Conservation (phyloP, 345 rosid genomes). For the Dimocarpus longan region DNA sequence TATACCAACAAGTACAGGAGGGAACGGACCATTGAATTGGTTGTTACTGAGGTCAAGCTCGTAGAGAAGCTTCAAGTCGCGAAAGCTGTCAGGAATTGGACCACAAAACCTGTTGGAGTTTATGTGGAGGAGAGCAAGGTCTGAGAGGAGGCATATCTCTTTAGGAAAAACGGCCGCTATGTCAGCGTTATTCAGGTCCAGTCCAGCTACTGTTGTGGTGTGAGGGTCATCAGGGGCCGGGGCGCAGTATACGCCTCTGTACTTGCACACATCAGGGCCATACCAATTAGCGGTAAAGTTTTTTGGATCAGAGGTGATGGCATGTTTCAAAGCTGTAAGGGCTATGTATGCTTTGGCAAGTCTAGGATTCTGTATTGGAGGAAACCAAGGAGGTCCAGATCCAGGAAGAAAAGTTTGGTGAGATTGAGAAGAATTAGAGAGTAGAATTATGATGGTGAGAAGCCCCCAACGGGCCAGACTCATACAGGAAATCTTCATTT, state of each 20-base stretch:
- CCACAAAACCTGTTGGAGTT: conserved; percentile 77
- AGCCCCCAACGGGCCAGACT: conserved; percentile 23
- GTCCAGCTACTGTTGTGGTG: conserved; percentile 69
- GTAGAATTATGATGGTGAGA: conserved; percentile 20
- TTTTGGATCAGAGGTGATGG: conserved; percentile 71
- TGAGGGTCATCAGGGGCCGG: conserved; percentile 59
- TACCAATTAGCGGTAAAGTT: conserved; percentile 68
- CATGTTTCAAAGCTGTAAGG: conserved; percentile 74
- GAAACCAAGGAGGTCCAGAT: background rate
- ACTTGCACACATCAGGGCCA: conserved; percentile 84
- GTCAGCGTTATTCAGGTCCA: conserved; percentile 78
- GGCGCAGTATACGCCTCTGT: conserved; percentile 84
- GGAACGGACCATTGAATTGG: conserved; percentile 62
- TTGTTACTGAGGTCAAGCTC: conserved; percentile 90
- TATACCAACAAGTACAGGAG: conserved; percentile 53
- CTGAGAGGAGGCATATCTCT: conserved; percentile 75
- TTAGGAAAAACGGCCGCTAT: conserved; percentile 64
- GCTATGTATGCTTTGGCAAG: conserved; percentile 68
- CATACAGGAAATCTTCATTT: conserved; percentile 29
- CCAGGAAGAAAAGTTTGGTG: conserved; percentile 16
- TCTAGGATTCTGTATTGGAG: conserved; percentile 53
- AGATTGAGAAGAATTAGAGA: conserved; percentile 20
- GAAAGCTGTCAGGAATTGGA: conserved; percentile 51
- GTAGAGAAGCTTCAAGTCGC: conserved; percentile 45
- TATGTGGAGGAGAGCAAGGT: conserved; percentile 76